Evolutionary conservation across 768 basidiomycete species (phyloP).

Genomic region (Mycena alexandri): DNA sequence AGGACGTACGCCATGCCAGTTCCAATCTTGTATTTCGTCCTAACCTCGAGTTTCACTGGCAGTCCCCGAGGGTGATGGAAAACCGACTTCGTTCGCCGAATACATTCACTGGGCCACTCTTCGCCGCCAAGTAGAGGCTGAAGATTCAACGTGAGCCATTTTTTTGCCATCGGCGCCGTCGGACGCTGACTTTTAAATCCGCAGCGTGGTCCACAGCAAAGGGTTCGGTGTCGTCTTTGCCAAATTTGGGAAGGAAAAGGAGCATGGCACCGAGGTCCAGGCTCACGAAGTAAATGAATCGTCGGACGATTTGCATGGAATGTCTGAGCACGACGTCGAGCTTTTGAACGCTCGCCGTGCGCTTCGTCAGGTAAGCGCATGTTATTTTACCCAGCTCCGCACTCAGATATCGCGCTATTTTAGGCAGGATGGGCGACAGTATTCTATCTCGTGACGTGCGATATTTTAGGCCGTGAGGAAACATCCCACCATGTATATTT

Average conservation of each 20-base stretch:
- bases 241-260: conserved; percentile 18
- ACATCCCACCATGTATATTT: conserved; percentile 9
- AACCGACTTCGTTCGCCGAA: conserved; percentile 24
- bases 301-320: conserved; percentile 12
- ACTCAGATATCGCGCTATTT: conserved; percentile 6
- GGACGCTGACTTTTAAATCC: conserved; percentile 19
- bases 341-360: conserved; percentile 20
- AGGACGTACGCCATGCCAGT: conserved; percentile 14
- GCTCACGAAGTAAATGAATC: conserved; percentile 19
- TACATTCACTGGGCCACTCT: conserved; percentile 20
- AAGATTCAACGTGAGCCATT: conserved; percentile 13
- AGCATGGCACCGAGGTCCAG: conserved; percentile 3
- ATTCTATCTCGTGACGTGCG: conserved; percentile 24
- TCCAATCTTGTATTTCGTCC: conserved; percentile 13
- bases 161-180: conserved; percentile 14
- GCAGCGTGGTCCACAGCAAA: conserved; percentile 22
- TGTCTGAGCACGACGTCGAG: conserved; percentile 23
- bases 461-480: conserved; percentile 20
- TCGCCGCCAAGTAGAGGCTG: conserved; percentile 15
- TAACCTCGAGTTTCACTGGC: conserved; percentile 18
- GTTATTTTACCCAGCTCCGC: conserved; percentile 13
- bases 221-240: conserved; percentile 20
- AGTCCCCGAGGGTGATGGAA: conserved; percentile 21
- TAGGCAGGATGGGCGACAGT: conserved; percentile 25
- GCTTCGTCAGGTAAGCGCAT: conserved; percentile 21